Evolutionary conservation across 2,329 filamentous ascomycete genomes (phyloP), one percentile per base, ranked within the genome.

Genomic region (Epichloe festucae): DNA sequence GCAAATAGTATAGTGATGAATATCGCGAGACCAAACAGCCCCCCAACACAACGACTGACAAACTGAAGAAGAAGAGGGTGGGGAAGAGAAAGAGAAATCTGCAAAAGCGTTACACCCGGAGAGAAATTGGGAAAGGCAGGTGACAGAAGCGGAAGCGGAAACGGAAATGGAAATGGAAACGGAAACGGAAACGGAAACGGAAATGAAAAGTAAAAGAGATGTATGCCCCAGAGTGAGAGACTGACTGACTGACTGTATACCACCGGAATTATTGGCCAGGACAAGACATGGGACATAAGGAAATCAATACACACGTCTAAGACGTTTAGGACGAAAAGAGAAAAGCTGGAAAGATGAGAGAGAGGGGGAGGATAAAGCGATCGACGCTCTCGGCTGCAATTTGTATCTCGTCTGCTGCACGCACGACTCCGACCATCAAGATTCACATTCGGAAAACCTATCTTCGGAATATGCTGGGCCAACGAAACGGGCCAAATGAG

Each of bases 381-480:
- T 45, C 42, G 49, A 49, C 40, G 12, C 48, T 35, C 19, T 41
- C 17, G 12, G 15, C 21, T 23, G 4, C 49, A 31, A 39, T 51
- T 46, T 51, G 49, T 51, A 47, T 51, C n/a, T 31, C 23, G 43
- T 31, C 21, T n/a, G n/a, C 17, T 36, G 40, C 40, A 44, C 38
- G 31, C 23, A 36, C 39, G 21, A 41, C n/a, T 27, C 27, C 31
- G 17, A 15, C 17, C n/a, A 15, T 39, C 40, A 11, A 31, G 31
- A 4, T 31, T 31, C 31, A 31, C 31, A 31, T 31, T 31, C 31
- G 31, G 10, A 31, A 3, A 0, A 31, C 31, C 31, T 11, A 10
- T 3, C n/a, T 36, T 23, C 17, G 36, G 46, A 23, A 39, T 19
- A 10, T 11, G 31, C 40, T 19, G 3, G 48, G 35, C 48, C 48